These are phyloP conservation scores for Psilocybe azurescens DNA, from an alignment of 768 basidiomycete species.

Conservation along the genomic window DNA sequence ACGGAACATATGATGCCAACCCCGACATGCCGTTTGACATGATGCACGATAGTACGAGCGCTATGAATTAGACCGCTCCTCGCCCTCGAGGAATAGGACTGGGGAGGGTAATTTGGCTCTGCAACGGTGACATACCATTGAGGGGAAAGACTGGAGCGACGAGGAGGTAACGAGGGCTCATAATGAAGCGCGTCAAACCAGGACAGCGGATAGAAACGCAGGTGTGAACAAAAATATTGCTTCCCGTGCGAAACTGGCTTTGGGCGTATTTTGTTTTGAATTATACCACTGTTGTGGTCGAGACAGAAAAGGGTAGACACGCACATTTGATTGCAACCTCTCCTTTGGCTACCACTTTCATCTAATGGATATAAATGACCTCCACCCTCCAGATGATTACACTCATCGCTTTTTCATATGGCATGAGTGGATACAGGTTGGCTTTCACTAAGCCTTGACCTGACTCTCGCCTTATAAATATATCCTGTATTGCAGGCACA, in stretches of 20 bases:
- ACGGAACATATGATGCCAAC: constrained; percentile 85
- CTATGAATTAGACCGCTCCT: constrained; percentile 9
- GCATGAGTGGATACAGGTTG: constrained; percentile 88
- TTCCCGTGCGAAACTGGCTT: constrained; percentile 36
- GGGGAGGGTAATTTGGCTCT: constrained; percentile 11
- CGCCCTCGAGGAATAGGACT: constrained; percentile 10
- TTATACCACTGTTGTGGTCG: constrained; percentile 27
- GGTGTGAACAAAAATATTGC: constrained; percentile 30
- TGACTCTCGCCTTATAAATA: background rate
- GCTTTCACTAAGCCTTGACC: constrained; percentile 7
- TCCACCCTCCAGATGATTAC: constrained; percentile 84
- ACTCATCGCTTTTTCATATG: constrained; percentile 86
- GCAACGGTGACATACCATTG: constrained; percentile 25
- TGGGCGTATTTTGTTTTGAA: constrained; percentile 15
- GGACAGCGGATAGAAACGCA: constrained; percentile 35
- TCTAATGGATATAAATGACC: constrained; percentile 57
- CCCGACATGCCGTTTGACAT: constrained; percentile 70
- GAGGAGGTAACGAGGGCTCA: constrained; percentile 26
- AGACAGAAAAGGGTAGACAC: constrained; percentile 10
- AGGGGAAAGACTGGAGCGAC: constrained; percentile 18
- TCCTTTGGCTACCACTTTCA: constrained; percentile 26
- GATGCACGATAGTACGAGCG: constrained; percentile 41
- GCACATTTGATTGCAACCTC: constrained; percentile 16
- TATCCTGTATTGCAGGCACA: constrained; percentile 56
- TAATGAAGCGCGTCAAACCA: constrained; percentile 36